phyloP scores from a whole-genome alignment of 306 rosid species.

The Trichosanthes cucumerina region DNA sequence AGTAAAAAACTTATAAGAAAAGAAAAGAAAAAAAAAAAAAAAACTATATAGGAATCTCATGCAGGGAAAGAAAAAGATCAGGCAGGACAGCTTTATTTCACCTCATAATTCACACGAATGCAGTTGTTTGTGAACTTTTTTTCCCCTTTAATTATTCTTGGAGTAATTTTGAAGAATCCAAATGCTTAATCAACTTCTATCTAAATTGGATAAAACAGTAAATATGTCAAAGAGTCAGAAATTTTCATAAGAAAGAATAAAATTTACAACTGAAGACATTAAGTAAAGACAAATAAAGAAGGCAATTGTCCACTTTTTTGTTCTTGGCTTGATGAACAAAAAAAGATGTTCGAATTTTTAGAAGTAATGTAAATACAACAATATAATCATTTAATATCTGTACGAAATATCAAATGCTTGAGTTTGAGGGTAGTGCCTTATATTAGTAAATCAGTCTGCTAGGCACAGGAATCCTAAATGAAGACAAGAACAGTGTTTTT shows the following conservation, averaged over 20 bases:
- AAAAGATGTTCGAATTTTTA: not conserved
- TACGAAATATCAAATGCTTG: not conserved
- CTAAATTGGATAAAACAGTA: not conserved
- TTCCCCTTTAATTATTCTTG: not conserved
- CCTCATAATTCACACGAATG: conserved; percentile 9
- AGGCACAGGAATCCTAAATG: not conserved
- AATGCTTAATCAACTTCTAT: not conserved
- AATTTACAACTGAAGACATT: not conserved
- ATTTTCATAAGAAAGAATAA: not conserved
- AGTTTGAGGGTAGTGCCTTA: not conserved
- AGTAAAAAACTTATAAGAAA: not conserved
- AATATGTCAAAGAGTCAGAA: not conserved
- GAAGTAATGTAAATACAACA: not conserved
- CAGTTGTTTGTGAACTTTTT: not conserved
- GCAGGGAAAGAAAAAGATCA: not conserved
- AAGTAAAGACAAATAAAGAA: not conserved
- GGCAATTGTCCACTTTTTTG: not conserved
- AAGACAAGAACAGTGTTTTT: not conserved
- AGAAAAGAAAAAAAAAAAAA: not conserved
- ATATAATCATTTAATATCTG: not conserved
- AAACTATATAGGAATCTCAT: not conserved
- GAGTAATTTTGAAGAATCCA: conserved; percentile 9
- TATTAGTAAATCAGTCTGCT: not conserved
- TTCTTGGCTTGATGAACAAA: not conserved
- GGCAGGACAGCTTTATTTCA: conserved; percentile 4